These are phyloP conservation scores for Zygoascus bituminiphila DNA, from an alignment of 805 yeast genomes.

Conservation along the genomic window DNA sequence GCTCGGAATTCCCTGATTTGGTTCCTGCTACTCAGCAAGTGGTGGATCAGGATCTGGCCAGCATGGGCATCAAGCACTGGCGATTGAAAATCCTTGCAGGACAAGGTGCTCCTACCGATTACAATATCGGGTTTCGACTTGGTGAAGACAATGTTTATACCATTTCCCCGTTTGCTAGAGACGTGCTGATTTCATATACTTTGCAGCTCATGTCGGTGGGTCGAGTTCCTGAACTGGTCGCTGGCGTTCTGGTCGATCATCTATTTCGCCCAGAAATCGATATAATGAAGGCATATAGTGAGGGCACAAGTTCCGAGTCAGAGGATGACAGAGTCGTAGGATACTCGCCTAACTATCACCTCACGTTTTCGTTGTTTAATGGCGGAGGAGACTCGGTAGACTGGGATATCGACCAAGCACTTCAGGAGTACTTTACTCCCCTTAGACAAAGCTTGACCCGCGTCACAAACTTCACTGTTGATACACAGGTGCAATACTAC, in stretches of 20 bases:
- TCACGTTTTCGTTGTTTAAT: conserved; percentile 65
- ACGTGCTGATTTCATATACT: conserved; percentile 36
- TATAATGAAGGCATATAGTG: conserved; percentile 19
- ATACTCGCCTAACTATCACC: conserved; percentile 58
- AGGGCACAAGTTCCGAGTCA: conserved; percentile 11
- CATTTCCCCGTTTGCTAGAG: conserved; percentile 34
- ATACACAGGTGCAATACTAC: conserved; percentile 70
- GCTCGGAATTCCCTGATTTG: conserved; percentile 59
- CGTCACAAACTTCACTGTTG: conserved; percentile 64
- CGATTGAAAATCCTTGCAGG: conserved; percentile 25
- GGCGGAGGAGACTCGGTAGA: conserved; percentile 49
- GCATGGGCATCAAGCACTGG: conserved; percentile 16
- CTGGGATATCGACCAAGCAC: conserved; percentile 64
- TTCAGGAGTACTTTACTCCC: conserved; percentile 45
- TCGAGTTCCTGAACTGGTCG: conserved; percentile 53
- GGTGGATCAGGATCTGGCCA: conserved; percentile 34
- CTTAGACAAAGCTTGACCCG: conserved; percentile 44
- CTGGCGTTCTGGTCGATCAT: conserved; percentile 43
- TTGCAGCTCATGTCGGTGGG: conserved; percentile 42
- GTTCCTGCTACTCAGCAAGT: conserved; percentile 46
- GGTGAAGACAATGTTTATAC: conserved; percentile 38
- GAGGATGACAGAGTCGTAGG: conserved; percentile 32
- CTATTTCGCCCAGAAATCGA: conserved; percentile 37
- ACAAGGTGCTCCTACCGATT: conserved; percentile 27
- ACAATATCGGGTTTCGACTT: conserved; percentile 32